These are phyloP conservation scores for Acanthamoeba quina DNA, from an alignment of 208 protist species.

Conservation along the genomic window DNA sequence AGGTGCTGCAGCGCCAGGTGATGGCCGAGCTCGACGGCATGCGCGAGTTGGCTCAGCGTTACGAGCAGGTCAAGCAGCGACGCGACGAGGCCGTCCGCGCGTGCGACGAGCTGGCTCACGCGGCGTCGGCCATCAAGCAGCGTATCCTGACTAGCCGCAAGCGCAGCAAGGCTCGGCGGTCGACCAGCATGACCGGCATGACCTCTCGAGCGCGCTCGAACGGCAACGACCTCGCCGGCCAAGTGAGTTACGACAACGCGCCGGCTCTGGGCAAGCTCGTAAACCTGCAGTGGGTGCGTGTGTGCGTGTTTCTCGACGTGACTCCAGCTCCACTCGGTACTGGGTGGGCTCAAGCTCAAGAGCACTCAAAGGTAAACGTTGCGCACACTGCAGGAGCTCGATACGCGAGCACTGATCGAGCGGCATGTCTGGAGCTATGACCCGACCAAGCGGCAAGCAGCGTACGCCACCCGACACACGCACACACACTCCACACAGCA, in stretches of 20 bases:
- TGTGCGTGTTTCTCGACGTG: background rate
- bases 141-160: background rate
- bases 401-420: background rate
- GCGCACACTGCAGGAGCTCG: background rate
- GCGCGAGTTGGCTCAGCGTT: background rate
- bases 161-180: background rate
- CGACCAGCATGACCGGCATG: background rate
- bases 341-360: no score
- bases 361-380: no score
- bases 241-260: background rate
- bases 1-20: background rate
- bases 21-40: background rate
- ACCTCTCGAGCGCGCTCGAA: background rate
- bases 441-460: background rate
- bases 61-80: background rate
- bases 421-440: background rate
- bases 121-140: background rate
- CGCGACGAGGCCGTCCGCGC: background rate
- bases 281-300: background rate
- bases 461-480: background rate
- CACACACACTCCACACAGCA: no score
- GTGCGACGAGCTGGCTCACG: background rate
- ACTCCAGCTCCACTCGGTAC: no score
- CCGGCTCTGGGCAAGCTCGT: no score
- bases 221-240: background rate